Percentiles rank a stretch among this genome's conserved stretches.
Evolutionary conservation across 2,329 filamentous ascomycete species (phyloP).

Genomic region (Penicillium sp.): DNA sequence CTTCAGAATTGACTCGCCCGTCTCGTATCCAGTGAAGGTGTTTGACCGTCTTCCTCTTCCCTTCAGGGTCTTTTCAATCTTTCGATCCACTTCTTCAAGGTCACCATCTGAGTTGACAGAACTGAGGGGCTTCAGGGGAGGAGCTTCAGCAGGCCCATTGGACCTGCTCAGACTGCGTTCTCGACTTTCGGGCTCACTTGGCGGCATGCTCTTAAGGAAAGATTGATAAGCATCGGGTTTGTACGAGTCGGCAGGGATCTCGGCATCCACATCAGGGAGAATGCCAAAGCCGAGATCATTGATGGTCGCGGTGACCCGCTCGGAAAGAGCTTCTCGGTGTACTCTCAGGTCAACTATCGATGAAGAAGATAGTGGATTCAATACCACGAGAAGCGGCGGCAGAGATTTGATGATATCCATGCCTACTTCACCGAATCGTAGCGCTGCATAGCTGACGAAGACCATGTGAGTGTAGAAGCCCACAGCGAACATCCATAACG

Average conservation of each 20-base stretch:
- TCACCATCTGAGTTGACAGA: constrained; percentile 62
- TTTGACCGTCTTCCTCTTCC: constrained; percentile 54
- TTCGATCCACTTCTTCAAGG: constrained; percentile 75
- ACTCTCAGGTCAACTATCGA: constrained; percentile 72
- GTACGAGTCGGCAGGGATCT: constrained; percentile 58
- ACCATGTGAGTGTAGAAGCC: constrained; percentile 76
- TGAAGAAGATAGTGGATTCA: constrained; percentile 77
- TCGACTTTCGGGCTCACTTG: constrained; percentile 53
- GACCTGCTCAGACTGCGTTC: constrained; percentile 66
- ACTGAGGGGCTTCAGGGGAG: constrained; percentile 67
- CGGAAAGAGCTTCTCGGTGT: constrained; percentile 67
- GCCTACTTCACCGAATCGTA: constrained; percentile 88
- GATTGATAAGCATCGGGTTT: constrained; percentile 24
- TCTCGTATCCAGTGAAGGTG: constrained; percentile 17
- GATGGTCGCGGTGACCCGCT: constrained; percentile 80
- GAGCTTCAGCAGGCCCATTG: constrained; percentile 49
- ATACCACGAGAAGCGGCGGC: constrained; percentile 75
- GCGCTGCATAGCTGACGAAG: constrained; percentile 79
- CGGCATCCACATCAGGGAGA: constrained; percentile 82
- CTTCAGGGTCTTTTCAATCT: constrained; percentile 72
- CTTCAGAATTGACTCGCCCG: constrained; percentile 22
- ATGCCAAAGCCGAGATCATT: constrained; percentile 90
- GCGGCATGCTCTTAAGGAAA: constrained; percentile 28
- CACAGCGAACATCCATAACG: constrained; percentile 70
- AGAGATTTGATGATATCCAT: constrained; percentile 97